Conservation (phyloP, 257 asterid genomes). For the Petunia axillaris region DNA sequence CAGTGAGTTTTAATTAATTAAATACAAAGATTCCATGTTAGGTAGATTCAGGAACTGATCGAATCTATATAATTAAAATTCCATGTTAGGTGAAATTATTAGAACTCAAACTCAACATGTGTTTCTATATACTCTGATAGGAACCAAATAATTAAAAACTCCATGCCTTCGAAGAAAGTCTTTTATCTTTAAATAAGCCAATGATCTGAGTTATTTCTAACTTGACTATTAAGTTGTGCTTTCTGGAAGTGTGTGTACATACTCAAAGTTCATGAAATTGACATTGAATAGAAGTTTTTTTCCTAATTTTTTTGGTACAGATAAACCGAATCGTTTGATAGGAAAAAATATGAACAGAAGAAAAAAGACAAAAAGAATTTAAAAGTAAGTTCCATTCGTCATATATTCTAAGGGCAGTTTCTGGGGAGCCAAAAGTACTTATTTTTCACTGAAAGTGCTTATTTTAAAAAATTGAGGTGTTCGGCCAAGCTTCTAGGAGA, state of each 20-base stretch:
- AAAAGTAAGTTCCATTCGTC: background rate
- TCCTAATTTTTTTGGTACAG: background rate
- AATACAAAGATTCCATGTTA: slow-evolving; percentile 17
- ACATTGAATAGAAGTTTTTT: background rate
- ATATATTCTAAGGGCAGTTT: background rate
- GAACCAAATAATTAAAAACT: background rate
- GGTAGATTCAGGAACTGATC: slow-evolving; percentile 8
- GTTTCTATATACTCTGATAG: background rate
- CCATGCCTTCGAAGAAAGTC: background rate
- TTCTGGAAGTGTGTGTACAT: background rate
- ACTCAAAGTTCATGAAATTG: slow-evolving; percentile 14
- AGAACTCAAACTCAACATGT: background rate
- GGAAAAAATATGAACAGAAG: background rate
- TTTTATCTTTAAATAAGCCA: background rate
- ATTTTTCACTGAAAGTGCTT: too few relatives aligned
- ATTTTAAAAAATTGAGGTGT: too few relatives aligned
- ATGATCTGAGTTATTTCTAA: background rate
- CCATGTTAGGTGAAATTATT: background rate
- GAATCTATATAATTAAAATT: background rate
- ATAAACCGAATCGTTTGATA: background rate
- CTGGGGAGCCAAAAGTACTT: too few relatives aligned
- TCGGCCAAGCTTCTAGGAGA: too few relatives aligned
- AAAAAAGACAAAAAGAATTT: slow-evolving; percentile 19
- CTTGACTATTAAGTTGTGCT: background rate
- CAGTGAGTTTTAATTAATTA: slow-evolving; percentile 9